A percentile compares a stretch with the other conserved stretches of the same genome.
These are phyloP conservation scores for Corniculantispora saksenae DNA, from an alignment of 2,329 filamentous ascomycete species.

Conservation along the genomic window DNA sequence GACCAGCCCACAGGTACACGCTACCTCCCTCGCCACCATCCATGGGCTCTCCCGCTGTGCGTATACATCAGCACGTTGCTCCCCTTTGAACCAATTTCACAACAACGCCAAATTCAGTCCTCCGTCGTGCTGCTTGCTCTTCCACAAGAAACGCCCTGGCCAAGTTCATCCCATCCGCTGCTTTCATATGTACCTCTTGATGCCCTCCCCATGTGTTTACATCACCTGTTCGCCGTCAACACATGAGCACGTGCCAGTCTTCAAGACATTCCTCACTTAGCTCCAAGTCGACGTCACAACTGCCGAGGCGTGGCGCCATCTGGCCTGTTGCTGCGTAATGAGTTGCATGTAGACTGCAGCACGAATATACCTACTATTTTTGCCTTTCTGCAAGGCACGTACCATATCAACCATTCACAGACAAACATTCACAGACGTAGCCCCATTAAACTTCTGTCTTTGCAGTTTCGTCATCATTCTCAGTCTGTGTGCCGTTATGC, in stretches of 20 bases:
- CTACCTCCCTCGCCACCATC: not conserved
- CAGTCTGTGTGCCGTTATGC: not conserved
- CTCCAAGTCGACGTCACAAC: not conserved
- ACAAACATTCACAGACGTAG: not conserved
- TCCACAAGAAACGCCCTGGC: not conserved
- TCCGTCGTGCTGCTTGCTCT: not conserved
- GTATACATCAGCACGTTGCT: not conserved
- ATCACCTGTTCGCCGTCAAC: constrained; percentile 5
- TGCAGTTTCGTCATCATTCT: not conserved
- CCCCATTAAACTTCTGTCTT: not conserved
- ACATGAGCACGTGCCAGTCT: constrained; percentile 14
- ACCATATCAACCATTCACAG: not conserved
- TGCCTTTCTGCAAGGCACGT: not conserved
- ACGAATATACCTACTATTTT: not conserved
- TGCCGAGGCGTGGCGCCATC: constrained; percentile 17
- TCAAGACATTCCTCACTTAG: not conserved
- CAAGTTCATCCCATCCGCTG: not conserved
- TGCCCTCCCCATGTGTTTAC: not conserved
- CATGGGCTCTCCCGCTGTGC: not conserved
- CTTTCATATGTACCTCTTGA: not conserved
- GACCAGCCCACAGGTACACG: not conserved
- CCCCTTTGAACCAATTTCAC: not conserved
- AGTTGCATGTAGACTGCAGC: too few species aligned
- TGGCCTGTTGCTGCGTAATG: too few species aligned
- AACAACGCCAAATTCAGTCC: not conserved